A percentile compares a stretch with the other conserved stretches of the same genome.
Evolutionary conservation across 1,284 basidiomycete species (phyloP).

Genomic region (Irpex sp.): DNA sequence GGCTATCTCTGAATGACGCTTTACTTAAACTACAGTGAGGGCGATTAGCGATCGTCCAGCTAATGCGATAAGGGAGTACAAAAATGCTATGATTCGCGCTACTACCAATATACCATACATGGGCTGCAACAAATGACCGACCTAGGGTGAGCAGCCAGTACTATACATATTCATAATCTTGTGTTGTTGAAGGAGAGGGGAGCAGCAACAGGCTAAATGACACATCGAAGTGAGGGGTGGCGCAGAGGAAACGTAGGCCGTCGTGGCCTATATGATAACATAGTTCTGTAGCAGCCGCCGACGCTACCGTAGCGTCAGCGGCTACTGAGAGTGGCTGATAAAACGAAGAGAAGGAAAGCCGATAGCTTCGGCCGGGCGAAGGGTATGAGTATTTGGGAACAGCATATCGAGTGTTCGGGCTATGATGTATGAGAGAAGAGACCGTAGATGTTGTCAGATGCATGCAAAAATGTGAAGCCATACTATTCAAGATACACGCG

Average conservation of each 20-base stretch:
- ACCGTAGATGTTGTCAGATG: neutral
- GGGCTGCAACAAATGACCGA: neutral
- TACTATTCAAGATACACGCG: slow-evolving; percentile 2
- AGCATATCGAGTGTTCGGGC: neutral
- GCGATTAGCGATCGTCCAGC: neutral
- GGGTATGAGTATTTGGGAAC: neutral
- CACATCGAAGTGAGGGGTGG: neutral
- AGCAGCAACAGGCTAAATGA: neutral
- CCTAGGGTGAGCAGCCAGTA: neutral
- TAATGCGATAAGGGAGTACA: too few relatives aligned
- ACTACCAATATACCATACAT: too few relatives aligned
- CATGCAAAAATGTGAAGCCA: neutral
- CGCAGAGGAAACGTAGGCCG: neutral
- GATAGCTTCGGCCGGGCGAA: neutral
- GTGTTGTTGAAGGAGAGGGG: neutral
- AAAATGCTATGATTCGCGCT: too few relatives aligned
- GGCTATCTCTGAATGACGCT: neutral
- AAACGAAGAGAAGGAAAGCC: neutral
- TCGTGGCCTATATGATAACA: neutral
- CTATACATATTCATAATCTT: neutral
- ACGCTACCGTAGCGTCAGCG: too few relatives aligned
- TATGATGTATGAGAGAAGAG: neutral
- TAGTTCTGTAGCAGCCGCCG: neutral
- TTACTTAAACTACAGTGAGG: neutral
- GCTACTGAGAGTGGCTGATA: neutral